A percentile compares a stretch with the other conserved stretches of the same genome.
Conservation (phyloP, 2,329 filamentous ascomycete genomes). For the Microdochium nivale region DNA sequence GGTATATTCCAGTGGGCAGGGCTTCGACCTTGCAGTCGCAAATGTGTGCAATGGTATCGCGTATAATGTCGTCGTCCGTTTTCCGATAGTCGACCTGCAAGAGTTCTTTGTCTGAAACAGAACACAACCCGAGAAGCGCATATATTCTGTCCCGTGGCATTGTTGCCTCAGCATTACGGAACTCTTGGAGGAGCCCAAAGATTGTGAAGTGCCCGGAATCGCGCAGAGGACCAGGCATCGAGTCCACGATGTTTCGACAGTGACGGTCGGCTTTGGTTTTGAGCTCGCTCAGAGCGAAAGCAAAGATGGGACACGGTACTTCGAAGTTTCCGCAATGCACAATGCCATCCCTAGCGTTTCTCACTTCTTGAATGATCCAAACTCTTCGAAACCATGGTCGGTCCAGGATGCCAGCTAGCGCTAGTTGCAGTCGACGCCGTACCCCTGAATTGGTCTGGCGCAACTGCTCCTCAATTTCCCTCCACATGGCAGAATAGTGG, state of each 20-base stretch:
- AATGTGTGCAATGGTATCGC: background rate
- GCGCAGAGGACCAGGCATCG: background rate
- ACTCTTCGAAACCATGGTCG: background rate
- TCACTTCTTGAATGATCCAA: background rate
- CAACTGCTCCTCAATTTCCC: background rate
- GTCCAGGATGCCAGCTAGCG: background rate
- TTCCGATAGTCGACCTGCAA: background rate
- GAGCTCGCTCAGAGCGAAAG: background rate
- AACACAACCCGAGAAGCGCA: background rate
- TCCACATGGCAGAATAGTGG: background rate
- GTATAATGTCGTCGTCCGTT: background rate
- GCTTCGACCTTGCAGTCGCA: background rate
- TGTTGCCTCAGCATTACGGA: background rate
- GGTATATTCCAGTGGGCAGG: background rate
- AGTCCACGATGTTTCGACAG: background rate
- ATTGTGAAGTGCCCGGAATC: background rate
- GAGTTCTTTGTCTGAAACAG: background rate
- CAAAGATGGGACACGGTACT: background rate
- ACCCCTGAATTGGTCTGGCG: background rate
- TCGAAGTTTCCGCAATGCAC: background rate
- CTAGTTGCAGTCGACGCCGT: too few relatives aligned
- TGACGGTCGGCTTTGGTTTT: background rate
- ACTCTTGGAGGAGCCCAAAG: background rate
- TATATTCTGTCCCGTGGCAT: background rate
- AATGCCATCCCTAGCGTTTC: background rate